Evolutionary conservation across 257 asterid species (phyloP), one percentile per base, ranked within the genome.

Genomic region (Ballota nigra): DNA sequence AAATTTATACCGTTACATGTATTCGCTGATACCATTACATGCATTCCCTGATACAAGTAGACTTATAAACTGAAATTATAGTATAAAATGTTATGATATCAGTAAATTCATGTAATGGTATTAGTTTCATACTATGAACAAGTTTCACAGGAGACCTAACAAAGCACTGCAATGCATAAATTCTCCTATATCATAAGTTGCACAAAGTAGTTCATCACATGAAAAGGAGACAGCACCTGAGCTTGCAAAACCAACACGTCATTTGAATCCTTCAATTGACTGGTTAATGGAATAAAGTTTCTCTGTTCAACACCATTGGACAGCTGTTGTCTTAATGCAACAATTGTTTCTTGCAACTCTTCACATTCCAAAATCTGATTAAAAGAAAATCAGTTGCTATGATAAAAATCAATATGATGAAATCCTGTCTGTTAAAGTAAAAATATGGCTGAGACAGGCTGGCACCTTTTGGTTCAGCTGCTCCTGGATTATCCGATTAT

Each of bases 401-500:
- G 62, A 56, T 63, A 62, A 47, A 4, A 70, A 64, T 41, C 66
- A 58, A 69, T 65, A 64, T 63, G 69, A 38, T 52, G 76, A 41
- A 60, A 70, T 66, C 58, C 13, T 36, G 59, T 33, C 65, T 26
- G 59, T 15, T 52, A 52, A 19, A 29, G 8, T 58, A 75, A 8
- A 73, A 79, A 74, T 69, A 70, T 65, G 78, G 73, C 73, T 33
- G 67, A 65, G 60, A 69, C 36, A 72, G 69, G 72, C 72, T 53
- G 52, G 59, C 72, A 95, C 99, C 97, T 92, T 95, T 80, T 92
- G 85, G 83, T 80, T 86, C 73, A 95, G 89, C 84, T 95, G 97
- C 75, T 95, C 99, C 77, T 92, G 97, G 81, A 95, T 92, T 62
- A 95, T 77, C 65, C 99, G 84, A 78, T 92, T 92, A 75, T 95